These are phyloP conservation scores for Hevea brasiliensis DNA, from an alignment of 345 rosid genomes.

Conservation along the genomic window DNA sequence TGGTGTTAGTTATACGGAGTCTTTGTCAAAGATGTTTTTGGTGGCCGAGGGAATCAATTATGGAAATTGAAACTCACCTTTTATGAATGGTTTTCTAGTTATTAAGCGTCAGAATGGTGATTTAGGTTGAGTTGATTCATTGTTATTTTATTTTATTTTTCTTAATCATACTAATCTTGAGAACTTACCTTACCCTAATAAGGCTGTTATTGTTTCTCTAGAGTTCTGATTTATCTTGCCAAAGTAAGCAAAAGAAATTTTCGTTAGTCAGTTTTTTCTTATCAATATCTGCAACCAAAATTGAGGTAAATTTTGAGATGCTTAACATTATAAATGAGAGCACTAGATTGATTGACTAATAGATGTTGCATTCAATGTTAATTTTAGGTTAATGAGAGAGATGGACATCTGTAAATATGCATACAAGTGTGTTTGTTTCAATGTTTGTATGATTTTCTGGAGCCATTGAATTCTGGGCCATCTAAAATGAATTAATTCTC, in stretches of 20 bases:
- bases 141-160: not conserved
- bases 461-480: not conserved
- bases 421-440: not conserved
- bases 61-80: not conserved
- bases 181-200: not conserved
- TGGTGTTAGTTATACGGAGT: not conserved
- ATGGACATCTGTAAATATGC: not conserved
- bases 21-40: constrained; percentile 6
- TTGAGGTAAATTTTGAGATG: not conserved
- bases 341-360: not conserved
- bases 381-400: not conserved
- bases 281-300: not conserved
- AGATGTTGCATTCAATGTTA: not conserved
- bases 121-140: not conserved
- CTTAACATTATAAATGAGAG: not conserved
- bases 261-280: not conserved
- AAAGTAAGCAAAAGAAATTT: not conserved
- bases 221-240: not conserved
- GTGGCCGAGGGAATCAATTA: not conserved
- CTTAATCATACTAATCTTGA: not conserved
- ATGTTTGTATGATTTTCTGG: not conserved
- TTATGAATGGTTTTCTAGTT: not conserved
- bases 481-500: not conserved
- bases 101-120: constrained; percentile 1
- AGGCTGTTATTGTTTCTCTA: not conserved